A percentile compares a stretch with the other conserved stretches of the same genome.
Conservation (phyloP, 352 stramenopile genomes). For the Pythium grandisporangium region DNA sequence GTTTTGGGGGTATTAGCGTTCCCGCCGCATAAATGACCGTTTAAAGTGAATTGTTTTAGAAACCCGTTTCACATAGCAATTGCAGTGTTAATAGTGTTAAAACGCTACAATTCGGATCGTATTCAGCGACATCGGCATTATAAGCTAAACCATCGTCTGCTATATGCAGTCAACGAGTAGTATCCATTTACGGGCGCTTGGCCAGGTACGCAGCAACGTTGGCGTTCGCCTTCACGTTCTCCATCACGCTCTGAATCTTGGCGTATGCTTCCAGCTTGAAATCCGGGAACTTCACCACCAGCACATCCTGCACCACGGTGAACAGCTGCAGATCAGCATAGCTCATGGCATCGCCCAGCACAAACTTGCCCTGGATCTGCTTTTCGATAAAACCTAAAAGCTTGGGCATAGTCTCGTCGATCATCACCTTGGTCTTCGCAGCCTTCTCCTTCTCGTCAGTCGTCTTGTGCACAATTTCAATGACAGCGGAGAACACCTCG, state of each 20-base stretch:
- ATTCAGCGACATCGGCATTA: no score
- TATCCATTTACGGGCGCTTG: constrained; percentile 16
- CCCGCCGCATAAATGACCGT: no score
- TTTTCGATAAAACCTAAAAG: constrained; percentile 20
- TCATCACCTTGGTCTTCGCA: constrained; percentile 23
- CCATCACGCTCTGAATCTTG: constrained; percentile 22
- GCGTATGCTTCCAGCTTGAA: constrained; percentile 20
- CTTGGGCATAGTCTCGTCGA: constrained; percentile 17
- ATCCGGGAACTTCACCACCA: constrained; percentile 12
- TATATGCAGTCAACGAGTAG: no score
- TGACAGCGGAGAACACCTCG: constrained; percentile 15
- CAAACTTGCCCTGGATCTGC: constrained; percentile 23
- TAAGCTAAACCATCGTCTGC: no score
- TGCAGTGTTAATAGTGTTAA: no score
- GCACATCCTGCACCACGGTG: constrained; percentile 22
- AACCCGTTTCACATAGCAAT: no score
- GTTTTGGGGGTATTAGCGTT: no score
- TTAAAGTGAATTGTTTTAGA: no score
- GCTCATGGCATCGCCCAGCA: constrained; percentile 22
- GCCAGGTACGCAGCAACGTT: constrained; percentile 23
- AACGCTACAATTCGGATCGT: no score
- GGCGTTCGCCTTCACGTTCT: constrained; percentile 19
- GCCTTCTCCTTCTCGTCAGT: constrained; percentile 21
- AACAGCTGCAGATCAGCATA: constrained; percentile 36
- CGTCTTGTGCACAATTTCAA: constrained; percentile 19